These are phyloP conservation scores for Microbotryomycetes sp. DNA, from an alignment of 1,284 basidiomycete genomes.

Conservation along the genomic window DNA sequence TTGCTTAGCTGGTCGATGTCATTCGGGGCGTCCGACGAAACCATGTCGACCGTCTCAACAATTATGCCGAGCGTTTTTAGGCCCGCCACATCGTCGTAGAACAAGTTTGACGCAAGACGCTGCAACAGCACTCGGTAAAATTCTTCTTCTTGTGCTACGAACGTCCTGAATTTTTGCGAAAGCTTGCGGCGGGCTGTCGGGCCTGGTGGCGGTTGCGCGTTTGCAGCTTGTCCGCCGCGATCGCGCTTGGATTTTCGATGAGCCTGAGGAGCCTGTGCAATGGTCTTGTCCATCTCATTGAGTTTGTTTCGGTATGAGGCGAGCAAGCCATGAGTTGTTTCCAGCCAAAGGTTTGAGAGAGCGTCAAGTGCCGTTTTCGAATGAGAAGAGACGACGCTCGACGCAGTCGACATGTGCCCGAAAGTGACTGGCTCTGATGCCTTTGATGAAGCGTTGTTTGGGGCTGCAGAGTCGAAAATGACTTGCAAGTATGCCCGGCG, in stretches of 20 bases:
- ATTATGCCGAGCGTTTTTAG: constrained; percentile 55
- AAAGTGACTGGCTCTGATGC: neutral
- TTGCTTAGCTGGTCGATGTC: constrained; percentile 43
- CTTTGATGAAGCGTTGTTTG: constrained; percentile 34
- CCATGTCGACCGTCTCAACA: constrained; percentile 48
- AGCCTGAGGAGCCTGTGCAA: constrained; percentile 28
- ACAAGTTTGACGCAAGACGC: constrained; percentile 61
- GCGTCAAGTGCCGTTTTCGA: constrained; percentile 41
- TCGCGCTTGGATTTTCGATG: constrained; percentile 4
- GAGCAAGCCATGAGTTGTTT: constrained; percentile 82
- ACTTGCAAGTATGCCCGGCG: constrained; percentile 51
- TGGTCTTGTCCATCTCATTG: constrained; percentile 52
- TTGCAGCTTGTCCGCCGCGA: constrained; percentile 17
- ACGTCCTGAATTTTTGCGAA: constrained; percentile 76
- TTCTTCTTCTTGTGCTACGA: constrained; percentile 74
- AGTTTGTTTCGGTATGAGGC: constrained; percentile 71
- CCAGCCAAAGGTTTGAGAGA: constrained; percentile 81
- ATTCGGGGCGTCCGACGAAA: constrained; percentile 38
- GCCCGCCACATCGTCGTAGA: constrained; percentile 48
- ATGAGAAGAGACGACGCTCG: neutral
- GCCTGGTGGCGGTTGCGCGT: constrained; percentile 44
- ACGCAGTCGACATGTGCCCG: neutral
- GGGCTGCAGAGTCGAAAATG: constrained; percentile 65
- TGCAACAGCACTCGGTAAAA: constrained; percentile 74
- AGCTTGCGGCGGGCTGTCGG: constrained; percentile 58